Evolutionary conservation across 2,329 filamentous ascomycete species (phyloP).

Genomic region (Chaetomium strumarium): DNA sequence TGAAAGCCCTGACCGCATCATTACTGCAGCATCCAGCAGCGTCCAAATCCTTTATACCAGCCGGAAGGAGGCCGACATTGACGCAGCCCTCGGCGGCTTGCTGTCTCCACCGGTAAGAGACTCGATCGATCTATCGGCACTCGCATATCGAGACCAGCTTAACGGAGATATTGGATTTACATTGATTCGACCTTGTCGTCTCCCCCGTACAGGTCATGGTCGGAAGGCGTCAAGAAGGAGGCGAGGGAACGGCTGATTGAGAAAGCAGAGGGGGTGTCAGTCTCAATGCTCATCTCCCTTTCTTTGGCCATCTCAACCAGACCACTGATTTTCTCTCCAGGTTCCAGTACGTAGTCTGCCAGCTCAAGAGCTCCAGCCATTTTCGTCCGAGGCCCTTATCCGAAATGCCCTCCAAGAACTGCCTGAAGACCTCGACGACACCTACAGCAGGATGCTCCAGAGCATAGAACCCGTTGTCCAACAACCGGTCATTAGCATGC

Average conservation of each 20-base stretch:
- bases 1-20: not conserved
- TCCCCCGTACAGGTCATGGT: not conserved
- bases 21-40: not conserved
- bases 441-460: not conserved
- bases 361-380: not conserved
- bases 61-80: not conserved
- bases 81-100: not conserved
- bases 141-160: not conserved
- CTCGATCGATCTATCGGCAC: not conserved
- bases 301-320: not conserved
- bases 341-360: conserved; percentile 1
- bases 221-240: not conserved
- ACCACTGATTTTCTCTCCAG: not conserved
- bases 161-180: not conserved
- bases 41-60: not conserved
- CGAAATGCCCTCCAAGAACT: not conserved
- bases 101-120: not conserved
- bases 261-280: conserved; percentile 1
- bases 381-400: not conserved
- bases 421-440: not conserved
- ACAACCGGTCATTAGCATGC: not conserved
- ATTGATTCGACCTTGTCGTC: not conserved
- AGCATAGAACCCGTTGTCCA: not conserved
- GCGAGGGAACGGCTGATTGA: not conserved
- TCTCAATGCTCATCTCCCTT: not conserved